Evolutionary conservation across 139 green algal genomes (phyloP), one percentile per base, ranked within the genome.

Genomic region (Monoraphidium neglectum): DNA sequence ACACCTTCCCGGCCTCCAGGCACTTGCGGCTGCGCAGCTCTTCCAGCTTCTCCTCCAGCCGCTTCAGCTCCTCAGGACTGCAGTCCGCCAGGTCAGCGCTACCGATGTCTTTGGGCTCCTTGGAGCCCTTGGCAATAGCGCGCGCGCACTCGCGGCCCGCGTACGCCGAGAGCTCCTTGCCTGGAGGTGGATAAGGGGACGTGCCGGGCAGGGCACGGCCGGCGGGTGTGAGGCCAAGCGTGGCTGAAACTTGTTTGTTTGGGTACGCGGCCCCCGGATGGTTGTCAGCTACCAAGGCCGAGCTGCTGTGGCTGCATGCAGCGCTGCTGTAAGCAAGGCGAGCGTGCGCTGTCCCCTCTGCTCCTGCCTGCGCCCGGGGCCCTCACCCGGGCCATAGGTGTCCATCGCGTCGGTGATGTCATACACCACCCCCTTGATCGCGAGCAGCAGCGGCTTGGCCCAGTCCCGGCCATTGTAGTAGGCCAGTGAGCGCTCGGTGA

Each of bases 351-450:
- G n/a, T n/a, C n/a, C n/a, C n/a, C n/a, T n/a, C n/a, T n/a, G n/a
- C n/a, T n/a, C n/a, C n/a, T n/a, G n/a, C n/a, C n/a, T n/a, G n/a
- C n/a, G n/a, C n/a, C n/a, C n/a, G n/a, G n/a, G n/a, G n/a, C n/a
- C n/a, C 82, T 57, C 61, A 91, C 88, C 89, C 60, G 92, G 92
- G 0, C 90, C 92, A 63, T 93, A 96, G n/a, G 92, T 82, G 30
- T 91, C 78, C 13, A 74, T 73, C 6, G 75, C 85, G 33, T 83
- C 75, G 15, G 82, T 92, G 21, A 96, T 89, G 37, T 97, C 92
- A 23, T 89, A 95, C 1, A 97, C 74, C 10, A 78, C 79, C 28
- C 90, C 89, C 40, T 77, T 53, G 13, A 97, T 66, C 0, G 92
- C 84, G 46, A 97, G 57, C 13, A 93, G 78, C 2, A 94, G 79